Evolutionary conservation across 768 basidiomycete genomes (phyloP), one percentile per base, ranked within the genome.

Genomic region (Suillus luteus): DNA sequence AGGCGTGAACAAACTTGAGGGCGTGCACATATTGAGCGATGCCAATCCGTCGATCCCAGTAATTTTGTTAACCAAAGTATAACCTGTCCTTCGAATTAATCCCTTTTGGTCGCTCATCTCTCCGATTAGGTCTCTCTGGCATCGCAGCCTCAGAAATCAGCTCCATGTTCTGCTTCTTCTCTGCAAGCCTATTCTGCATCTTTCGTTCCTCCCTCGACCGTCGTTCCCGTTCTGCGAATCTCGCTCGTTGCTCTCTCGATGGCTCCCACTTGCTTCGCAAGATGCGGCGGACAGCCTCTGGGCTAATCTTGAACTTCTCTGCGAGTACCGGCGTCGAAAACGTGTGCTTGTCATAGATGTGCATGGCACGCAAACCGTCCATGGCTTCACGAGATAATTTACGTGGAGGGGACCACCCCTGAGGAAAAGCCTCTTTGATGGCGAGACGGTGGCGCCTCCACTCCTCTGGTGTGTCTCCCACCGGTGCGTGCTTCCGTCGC

Each of bases 331-430:
- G 81, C 14, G 88, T 89, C 41, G 81, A 83, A 77, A 89, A 93
- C 55, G 76, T 83, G 55, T 79, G 80, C 9, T 88, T 86, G 70
- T 94, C 86, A 52, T 86, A 72, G 46, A 76, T 75, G 72, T 93
- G 83, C 62, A 95, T 79, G 54, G 85, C 81, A 44, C 90, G 85
- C 64, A 95, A 75, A 17, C 88, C 87, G 66, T 89, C 88, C 92
- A 95, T 95, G 41, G 92, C 92, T 69, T 91, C 88, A 61, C 90
- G 83, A 15, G 91, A 91, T 60, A 95, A 72, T 72, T 92, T 92
- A 69, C 86, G 87, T 62, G 89, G 89, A 31, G 93, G 93, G 58
- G 81, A 78, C 93, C 93, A 95, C 52, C 88, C 88, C 11, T 77
- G 74, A 33, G 88, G 89, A 70, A 89, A 90, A 4, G 73, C 69